These are phyloP conservation scores for Hirsutella thompsonii DNA, from an alignment of 2,329 filamentous ascomycete genomes.

Conservation along the genomic window DNA sequence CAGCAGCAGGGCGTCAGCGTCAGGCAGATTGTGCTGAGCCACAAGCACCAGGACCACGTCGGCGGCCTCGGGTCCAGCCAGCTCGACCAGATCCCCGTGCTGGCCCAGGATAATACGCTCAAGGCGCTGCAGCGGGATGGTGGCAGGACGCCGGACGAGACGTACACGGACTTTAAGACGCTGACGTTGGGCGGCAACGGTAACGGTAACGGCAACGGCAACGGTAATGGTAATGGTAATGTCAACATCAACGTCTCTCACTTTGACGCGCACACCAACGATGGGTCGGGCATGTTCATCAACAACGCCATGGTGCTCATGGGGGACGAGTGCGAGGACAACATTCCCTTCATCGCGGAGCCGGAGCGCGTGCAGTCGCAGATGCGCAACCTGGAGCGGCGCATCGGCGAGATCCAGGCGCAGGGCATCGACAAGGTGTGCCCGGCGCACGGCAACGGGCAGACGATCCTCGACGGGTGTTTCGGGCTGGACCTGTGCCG, in stretches of 20 bases:
- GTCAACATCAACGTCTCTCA: constrained; percentile 1
- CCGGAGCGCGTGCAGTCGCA: constrained; percentile 1
- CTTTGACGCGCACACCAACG: constrained; percentile 2
- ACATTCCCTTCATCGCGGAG: constrained; percentile 4
- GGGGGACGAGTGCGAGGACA: constrained; percentile 5
- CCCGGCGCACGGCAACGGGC: constrained; percentile 3
- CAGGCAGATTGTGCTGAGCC: constrained; percentile 2
- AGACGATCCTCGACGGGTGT: constrained; percentile 1
- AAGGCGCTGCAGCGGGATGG: background rate
- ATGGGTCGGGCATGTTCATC: constrained; percentile 2
- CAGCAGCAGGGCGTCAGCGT: background rate
- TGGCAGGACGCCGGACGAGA: constrained; percentile 1
- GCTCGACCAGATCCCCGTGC: background rate
- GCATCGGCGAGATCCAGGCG: constrained; percentile 1
- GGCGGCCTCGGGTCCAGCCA: background rate
- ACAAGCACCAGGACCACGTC: constrained; percentile 4
- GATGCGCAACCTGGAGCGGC: background rate
- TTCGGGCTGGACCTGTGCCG: constrained; percentile 2
- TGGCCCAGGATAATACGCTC: constrained; percentile 3
- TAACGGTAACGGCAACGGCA: no score
- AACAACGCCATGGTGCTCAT: constrained; percentile 1
- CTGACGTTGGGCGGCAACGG: background rate
- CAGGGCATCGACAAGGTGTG: constrained; percentile 1
- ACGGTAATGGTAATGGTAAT: no score
- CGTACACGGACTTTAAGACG: background rate